phyloP scores from a whole-genome alignment of 805 yeast genomes.

The Sugiyamaella smithiae region DNA sequence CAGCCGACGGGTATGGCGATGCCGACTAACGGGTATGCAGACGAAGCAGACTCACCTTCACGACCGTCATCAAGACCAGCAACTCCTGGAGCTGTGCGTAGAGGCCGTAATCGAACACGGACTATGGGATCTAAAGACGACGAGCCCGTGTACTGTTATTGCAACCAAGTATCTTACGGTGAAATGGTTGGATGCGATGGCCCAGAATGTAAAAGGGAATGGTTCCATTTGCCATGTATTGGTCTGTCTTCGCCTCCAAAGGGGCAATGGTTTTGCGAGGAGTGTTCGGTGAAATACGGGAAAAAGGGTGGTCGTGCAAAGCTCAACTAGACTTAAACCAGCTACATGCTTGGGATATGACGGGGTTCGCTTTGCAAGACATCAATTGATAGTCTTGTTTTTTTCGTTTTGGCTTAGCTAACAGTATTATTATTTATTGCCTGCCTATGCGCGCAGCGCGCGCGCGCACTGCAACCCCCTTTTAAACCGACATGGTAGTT shows the following conservation, averaged over 20 bases:
- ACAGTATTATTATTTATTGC: too few species aligned
- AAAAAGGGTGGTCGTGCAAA: constrained; percentile 24
- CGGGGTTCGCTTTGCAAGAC: too few species aligned
- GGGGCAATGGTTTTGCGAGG: constrained; percentile 80
- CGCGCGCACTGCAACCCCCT: too few species aligned
- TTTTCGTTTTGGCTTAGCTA: too few species aligned
- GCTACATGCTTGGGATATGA: too few species aligned
- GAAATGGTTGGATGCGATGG: constrained; percentile 99
- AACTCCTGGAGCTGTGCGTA: constrained; percentile 21
- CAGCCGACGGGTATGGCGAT: too few species aligned
- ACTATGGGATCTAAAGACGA: constrained; percentile 31
- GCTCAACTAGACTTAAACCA: too few species aligned
- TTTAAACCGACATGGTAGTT: too few species aligned
- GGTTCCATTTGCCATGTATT: constrained; percentile 95
- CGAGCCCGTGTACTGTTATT: constrained; percentile 92
- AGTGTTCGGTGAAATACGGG: constrained; percentile 42
- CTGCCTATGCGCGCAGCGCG: too few species aligned
- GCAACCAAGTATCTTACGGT: constrained; percentile 95
- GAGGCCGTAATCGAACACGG: constrained; percentile 20
- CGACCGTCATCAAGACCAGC: constrained; percentile 18
- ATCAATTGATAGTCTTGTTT: too few species aligned
- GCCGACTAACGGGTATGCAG: constrained; percentile 14
- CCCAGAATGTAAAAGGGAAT: constrained; percentile 82
- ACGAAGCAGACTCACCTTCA: constrained; percentile 18
- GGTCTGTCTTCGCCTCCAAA: constrained; percentile 84